phyloP scores from a whole-genome alignment of 805 yeast species.

The Saturnispora kantuleensis region DNA sequence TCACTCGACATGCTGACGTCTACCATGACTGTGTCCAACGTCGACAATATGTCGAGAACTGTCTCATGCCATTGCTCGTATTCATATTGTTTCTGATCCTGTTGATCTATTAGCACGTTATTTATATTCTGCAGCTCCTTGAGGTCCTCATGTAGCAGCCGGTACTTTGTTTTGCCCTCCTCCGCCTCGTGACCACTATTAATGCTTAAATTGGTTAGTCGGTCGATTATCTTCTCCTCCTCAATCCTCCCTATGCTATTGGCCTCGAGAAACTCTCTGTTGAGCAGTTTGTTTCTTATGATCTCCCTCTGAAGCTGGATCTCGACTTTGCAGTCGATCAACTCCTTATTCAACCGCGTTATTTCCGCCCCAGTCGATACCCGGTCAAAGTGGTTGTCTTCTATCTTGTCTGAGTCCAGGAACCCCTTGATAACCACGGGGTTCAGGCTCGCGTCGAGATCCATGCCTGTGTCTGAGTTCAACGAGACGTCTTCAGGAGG shows the following conservation, averaged over 20 bases:
- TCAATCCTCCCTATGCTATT: conserved; percentile 4
- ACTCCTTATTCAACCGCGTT: conserved; percentile 22
- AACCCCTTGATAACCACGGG: neutral
- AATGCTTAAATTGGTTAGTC: conserved; percentile 3
- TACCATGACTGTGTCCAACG: conserved; percentile 23
- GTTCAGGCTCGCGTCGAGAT: too few relatives aligned
- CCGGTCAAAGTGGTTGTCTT: neutral
- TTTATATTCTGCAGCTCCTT: conserved; percentile 11
- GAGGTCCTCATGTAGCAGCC: neutral
- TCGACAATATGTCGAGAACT: conserved; percentile 16
- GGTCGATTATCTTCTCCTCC: conserved; percentile 11
- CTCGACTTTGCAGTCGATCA: conserved; percentile 28
- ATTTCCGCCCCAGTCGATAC: conserved; percentile 15
- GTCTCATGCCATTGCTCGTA: conserved; percentile 32
- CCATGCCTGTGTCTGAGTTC: too few relatives aligned
- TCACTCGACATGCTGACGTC: neutral
- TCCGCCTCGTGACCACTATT: neutral
- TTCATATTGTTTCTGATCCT: conserved; percentile 34
- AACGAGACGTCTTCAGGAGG: too few relatives aligned
- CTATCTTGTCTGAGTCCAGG: neutral
- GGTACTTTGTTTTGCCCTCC: conserved; percentile 1
- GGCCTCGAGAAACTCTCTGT: neutral
- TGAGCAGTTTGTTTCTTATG: conserved; percentile 17
- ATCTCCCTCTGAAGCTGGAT: conserved; percentile 25
- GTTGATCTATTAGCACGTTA: conserved; percentile 11